Conservation (phyloP, 495 filamentous ascomycete genomes). For the Entonaema liquescens region DNA sequence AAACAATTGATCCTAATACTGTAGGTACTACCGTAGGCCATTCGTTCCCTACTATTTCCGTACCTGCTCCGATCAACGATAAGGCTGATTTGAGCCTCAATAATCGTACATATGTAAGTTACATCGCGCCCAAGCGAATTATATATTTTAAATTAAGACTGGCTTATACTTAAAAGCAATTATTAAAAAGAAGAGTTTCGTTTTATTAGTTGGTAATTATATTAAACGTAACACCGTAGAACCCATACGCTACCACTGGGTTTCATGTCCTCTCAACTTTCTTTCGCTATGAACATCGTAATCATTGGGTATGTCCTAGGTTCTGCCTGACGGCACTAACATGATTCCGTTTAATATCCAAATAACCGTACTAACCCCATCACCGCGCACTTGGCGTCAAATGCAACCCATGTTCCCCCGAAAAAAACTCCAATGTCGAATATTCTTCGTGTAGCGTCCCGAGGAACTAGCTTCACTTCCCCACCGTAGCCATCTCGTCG, state of each 20-base stretch:
- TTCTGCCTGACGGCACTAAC: constrained; percentile 11
- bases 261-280: constrained; percentile 23
- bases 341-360: constrained; percentile 25
- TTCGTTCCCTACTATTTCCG: background rate
- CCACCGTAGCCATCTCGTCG: background rate
- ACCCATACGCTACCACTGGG: constrained; percentile 11
- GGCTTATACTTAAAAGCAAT: background rate
- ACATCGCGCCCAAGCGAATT: background rate
- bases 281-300: constrained; percentile 17
- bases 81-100: constrained; percentile 32
- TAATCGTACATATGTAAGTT: background rate
- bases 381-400: constrained; percentile 29
- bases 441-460: constrained; percentile 18
- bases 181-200: background rate
- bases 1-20: background rate
- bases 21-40: background rate
- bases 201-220: constrained; percentile 7
- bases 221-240: background rate
- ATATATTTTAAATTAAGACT: background rate
- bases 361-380: constrained; percentile 19
- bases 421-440: constrained; percentile 26
- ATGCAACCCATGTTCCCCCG: constrained; percentile 32
- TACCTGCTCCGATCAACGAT: background rate
- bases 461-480: constrained; percentile 10
- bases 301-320: constrained; percentile 39